Base-by-base conservation (phyloP, 768 basidiomycete species). In the Boletus eberwhitei region DNA sequence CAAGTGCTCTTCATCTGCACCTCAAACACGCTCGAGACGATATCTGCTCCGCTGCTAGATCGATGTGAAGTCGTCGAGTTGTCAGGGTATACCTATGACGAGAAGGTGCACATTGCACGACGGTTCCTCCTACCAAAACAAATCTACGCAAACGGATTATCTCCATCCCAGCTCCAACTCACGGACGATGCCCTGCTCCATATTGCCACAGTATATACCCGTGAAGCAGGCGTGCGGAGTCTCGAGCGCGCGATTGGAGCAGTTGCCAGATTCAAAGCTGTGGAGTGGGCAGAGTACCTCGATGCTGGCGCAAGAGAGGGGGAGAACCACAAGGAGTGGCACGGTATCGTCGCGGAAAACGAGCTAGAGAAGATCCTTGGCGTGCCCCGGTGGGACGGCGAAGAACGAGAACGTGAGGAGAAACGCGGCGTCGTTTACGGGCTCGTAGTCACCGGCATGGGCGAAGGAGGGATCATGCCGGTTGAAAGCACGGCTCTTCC, bases 1-100 rank as follows among this genome's bases (percentile, higher is more conserved):
- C 91, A 90, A 65, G 85, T 95, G 14, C 76, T 96, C 19, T 96
- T 97, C 71, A 89, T 97, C 58, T 95, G 93, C 61, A 96, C 95
- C 0, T 90, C 93, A 34, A 97, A 97, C 67, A 80, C 86, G 0
- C 81, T 95, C 12, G 91, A 94, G 37, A 93, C 91, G 0, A 96
- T 97, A 57, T 86, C 90, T 5, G 83, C 86, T 0, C 93, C 95
- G 0, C 77, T 98, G 2, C 73, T 95, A 9, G 94, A 97, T 70
- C 84, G 95, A 38, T 94, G 93, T 64, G 94, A 98, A 64, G 76
- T 93, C 42, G 85, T 96, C 31, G 86, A 91, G 37, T 73, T 95
- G 2, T 85, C 88, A 5, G 90, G 89, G 0, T 93, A 93, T 64
- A 93, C 90, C 0, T 86, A 92, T 52, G 86, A 88, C 60, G 94